Conservation (phyloP, 169 alveolate genomes). For the Cryptosporidium ryanae region DNA sequence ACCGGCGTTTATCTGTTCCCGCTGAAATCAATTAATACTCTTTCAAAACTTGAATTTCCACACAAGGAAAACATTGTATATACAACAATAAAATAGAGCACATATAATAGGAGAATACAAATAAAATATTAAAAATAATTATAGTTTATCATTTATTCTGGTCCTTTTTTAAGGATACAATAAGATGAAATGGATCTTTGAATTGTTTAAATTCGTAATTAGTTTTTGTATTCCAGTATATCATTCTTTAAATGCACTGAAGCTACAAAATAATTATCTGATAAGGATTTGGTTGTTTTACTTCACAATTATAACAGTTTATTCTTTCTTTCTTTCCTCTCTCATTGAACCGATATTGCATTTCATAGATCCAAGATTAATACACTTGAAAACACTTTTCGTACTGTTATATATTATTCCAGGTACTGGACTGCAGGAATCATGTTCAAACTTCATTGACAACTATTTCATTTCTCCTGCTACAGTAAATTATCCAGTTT, state of each 20-base stretch:
- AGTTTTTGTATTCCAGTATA: slow-evolving; percentile 44
- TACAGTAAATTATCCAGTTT: background rate
- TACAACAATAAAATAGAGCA: too few species aligned
- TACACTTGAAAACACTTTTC: slow-evolving; percentile 14
- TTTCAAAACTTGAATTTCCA: too few species aligned
- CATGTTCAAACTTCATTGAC: slow-evolving; percentile 31
- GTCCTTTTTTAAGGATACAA: too few species aligned
- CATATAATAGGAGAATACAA: too few species aligned
- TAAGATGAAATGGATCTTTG: background rate
- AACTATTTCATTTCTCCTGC: background rate
- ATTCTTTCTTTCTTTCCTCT: slow-evolving; percentile 4
- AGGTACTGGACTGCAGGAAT: slow-evolving; percentile 45
- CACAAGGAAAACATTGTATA: too few species aligned
- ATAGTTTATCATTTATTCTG: too few species aligned
- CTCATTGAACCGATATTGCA: slow-evolving; percentile 23
- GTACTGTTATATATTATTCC: slow-evolving; percentile 32
- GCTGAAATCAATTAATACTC: too few species aligned
- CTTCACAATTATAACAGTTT: slow-evolving; percentile 16
- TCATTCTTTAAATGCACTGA: slow-evolving; percentile 31
- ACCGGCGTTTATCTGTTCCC: too few species aligned
- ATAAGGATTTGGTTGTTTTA: slow-evolving; percentile 46
- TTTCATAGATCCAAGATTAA: background rate
- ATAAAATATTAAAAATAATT: too few species aligned
- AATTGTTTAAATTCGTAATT: background rate
- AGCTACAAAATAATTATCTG: slow-evolving; percentile 1